Conservation (phyloP, 495 filamentous ascomycete species). For the Hypoxylon lenormandii region DNA sequence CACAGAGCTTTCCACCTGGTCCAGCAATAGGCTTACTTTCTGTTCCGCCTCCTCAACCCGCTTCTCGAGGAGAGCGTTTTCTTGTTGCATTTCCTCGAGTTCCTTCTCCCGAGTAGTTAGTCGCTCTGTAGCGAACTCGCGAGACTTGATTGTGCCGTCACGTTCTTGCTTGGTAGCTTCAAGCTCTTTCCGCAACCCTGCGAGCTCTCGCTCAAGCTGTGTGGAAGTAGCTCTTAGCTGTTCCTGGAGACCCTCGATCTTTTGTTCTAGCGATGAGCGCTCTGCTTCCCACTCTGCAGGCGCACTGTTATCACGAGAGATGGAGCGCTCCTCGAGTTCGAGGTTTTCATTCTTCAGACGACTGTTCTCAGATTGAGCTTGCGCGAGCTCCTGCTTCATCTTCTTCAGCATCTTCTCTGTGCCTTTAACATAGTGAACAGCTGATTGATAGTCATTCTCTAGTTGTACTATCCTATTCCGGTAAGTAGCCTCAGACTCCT, state of each 20-base stretch:
- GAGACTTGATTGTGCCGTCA: constrained; percentile 67
- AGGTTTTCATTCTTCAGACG: constrained; percentile 83
- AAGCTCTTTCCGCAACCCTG: constrained; percentile 74
- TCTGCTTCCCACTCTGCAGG: constrained; percentile 81
- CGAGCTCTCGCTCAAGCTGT: constrained; percentile 78
- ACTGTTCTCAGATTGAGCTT: constrained; percentile 87
- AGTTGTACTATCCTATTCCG: constrained; percentile 91
- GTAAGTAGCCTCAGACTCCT: constrained; percentile 85
- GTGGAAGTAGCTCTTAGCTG: constrained; percentile 73
- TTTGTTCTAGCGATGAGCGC: constrained; percentile 71
- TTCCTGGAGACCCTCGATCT: constrained; percentile 74
- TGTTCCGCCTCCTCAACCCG: constrained; percentile 90
- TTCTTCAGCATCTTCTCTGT: constrained; percentile 99
- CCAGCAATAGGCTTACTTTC: constrained; percentile 89
- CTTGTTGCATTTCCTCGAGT: constrained; percentile 81
- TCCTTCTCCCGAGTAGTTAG: constrained; percentile 72
- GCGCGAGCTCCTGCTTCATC: constrained; percentile 94
- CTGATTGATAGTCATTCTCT: constrained; percentile 97
- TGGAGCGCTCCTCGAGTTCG: constrained; percentile 65
- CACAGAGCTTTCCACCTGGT: constrained; percentile 92
- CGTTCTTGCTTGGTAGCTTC: constrained; percentile 73
- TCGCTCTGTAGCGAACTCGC: constrained; percentile 69
- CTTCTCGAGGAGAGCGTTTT: constrained; percentile 81
- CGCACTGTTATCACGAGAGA: constrained; percentile 53
- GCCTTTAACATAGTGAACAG: constrained; percentile 98